A percentile compares a stretch with the other conserved stretches of the same genome.
phyloP scores from a whole-genome alignment of 768 basidiomycete genomes.

The Boletus sp. region DNA sequence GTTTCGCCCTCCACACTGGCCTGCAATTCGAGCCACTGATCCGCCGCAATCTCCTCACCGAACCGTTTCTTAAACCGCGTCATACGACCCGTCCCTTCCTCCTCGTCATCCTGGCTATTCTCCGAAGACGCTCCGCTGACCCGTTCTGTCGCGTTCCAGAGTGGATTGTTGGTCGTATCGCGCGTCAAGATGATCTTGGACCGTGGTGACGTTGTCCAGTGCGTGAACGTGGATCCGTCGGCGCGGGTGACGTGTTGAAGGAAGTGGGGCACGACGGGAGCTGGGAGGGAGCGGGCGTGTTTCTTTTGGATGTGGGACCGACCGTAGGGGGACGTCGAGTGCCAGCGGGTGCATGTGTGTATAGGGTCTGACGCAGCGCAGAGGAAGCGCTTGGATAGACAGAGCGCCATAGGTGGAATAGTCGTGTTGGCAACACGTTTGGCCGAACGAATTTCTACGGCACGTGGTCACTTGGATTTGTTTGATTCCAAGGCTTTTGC shows the following conservation, averaged over 20 bases:
- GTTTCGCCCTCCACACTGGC: conserved; percentile 22
- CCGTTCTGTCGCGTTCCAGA: conserved; percentile 72
- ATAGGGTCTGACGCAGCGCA: not conserved
- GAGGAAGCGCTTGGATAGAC: conserved; percentile 14
- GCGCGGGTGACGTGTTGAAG: conserved; percentile 82
- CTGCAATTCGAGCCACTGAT: conserved; percentile 30
- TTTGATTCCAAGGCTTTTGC: not conserved
- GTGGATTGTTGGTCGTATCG: conserved; percentile 84
- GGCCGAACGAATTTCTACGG: not conserved
- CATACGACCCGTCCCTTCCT: conserved; percentile 68
- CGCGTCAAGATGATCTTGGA: conserved; percentile 74
- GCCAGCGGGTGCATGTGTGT: conserved; percentile 32
- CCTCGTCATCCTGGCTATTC: conserved; percentile 58
- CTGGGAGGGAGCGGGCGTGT: conserved; percentile 64
- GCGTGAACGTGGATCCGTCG: conserved; percentile 84
- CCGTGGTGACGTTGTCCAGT: conserved; percentile 86
- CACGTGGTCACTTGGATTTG: not conserved
- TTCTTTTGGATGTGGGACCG: conserved; percentile 80
- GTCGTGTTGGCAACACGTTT: not conserved
- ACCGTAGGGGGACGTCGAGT: conserved; percentile 79
- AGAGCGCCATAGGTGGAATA: conserved; percentile 9
- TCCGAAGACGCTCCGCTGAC: conserved; percentile 45
- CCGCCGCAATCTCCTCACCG: conserved; percentile 44
- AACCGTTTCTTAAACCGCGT: conserved; percentile 79
- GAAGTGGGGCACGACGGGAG: conserved; percentile 82